Evolutionary conservation across 352 stramenopile species (phyloP), one percentile per base, ranked within the genome.

Genomic region (Pythium vanterpoolii): DNA sequence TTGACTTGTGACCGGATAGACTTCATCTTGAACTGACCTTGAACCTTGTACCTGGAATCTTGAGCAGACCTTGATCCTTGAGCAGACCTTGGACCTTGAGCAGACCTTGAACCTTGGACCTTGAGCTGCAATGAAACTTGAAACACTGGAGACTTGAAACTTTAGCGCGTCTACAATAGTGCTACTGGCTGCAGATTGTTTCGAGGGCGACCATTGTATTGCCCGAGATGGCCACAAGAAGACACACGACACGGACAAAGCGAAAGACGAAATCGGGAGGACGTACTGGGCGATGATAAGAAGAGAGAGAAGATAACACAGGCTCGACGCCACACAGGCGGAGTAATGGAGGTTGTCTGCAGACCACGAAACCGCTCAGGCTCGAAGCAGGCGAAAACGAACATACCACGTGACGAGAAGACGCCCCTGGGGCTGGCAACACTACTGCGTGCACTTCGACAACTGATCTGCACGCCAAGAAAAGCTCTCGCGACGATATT

Each of bases 31-130:
- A 34, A 26, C 31, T 31, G 34, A 52, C n/a, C 39, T 60, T 60
- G 40, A 19, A 31, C 36, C 46, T 53, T 42, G 40, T 18, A 31
- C 36, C 46, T 53, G 26, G 46, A 53, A 28, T 7, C 36, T 58
- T 47, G 51, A 58, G 34, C 33, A 46, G 49, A 51, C 27, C 53
- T 60, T 60, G 40, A 27, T 34, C 53, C 53, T 60, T 51, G 53
- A 60, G 38, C 51, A 34, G 50, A 51, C 30, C 54, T 54, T 62
- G 43, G 40, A 46, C 54, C 54, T 62, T 53, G 54, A 62, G 31
- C 54, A 47, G 52, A 60, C n/a, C 52, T 60, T 28, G 52, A 18
- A 51, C 39, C 27, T 56, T 45, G 31, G 23, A 1, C 39, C 26
- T 47, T 9, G 23, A 46, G 49, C 36, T 26, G 48, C 30, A 28